These are phyloP conservation scores for Lotus japonicus DNA, from an alignment of 306 rosid species.

Conservation along the genomic window DNA sequence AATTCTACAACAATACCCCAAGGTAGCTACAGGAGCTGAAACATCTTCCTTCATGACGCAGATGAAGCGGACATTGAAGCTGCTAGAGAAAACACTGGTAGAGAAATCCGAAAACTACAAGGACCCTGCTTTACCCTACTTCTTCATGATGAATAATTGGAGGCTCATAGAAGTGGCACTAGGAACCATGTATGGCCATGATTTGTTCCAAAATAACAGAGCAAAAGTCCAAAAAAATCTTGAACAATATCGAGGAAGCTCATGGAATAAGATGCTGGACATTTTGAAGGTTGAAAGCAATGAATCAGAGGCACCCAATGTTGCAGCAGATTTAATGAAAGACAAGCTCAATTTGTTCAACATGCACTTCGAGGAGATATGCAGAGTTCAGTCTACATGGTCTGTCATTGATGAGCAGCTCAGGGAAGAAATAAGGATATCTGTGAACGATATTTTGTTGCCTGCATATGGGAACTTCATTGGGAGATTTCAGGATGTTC, in stretches of 20 bases:
- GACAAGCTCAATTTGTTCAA: slow-evolving; percentile 56
- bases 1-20: slow-evolving; percentile 1
- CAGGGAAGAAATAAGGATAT: slow-evolving; percentile 44
- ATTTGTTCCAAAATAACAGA: slow-evolving; percentile 43
- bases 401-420: slow-evolving; percentile 40
- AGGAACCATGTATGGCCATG: slow-evolving; percentile 38
- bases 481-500: slow-evolving; percentile 34
- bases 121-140: slow-evolving; percentile 37
- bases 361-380: slow-evolving; percentile 41
- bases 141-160: slow-evolving; percentile 68
- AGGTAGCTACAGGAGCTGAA: slow-evolving; percentile 28
- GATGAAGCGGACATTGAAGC: slow-evolving; percentile 54
- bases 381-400: slow-evolving; percentile 52
- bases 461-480: slow-evolving; percentile 63
- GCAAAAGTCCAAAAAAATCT: slow-evolving; percentile 40
- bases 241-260: slow-evolving; percentile 40
- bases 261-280: slow-evolving; percentile 55
- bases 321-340: slow-evolving; percentile 39
- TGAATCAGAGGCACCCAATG: slow-evolving; percentile 34
- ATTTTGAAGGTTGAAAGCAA: slow-evolving; percentile 40
- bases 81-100: slow-evolving; percentile 46
- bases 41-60: slow-evolving; percentile 26
- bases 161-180: slow-evolving; percentile 41
- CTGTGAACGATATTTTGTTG: slow-evolving; percentile 34
- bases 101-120: slow-evolving; percentile 42